These are phyloP conservation scores for Rutstroemia sp. DNA, from an alignment of 2,329 filamentous ascomycete genomes.

Conservation along the genomic window DNA sequence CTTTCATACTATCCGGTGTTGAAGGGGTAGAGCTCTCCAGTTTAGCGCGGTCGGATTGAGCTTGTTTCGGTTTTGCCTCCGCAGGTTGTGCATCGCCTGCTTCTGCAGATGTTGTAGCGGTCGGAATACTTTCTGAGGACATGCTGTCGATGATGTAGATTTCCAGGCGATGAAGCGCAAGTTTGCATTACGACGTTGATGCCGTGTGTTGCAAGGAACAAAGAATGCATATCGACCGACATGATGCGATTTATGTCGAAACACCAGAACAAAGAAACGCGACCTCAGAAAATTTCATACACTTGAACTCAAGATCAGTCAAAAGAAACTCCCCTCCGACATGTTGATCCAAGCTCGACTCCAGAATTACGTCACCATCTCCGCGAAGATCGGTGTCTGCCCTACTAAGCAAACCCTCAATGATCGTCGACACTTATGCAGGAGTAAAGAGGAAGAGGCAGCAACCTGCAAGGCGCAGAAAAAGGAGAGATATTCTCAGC, in stretches of 20 bases:
- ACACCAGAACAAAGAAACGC: background rate
- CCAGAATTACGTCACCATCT: too few relatives aligned
- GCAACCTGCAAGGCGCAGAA: too few relatives aligned
- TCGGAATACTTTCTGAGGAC: background rate
- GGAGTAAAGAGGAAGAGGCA: too few relatives aligned
- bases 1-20: background rate
- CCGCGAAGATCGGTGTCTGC: too few relatives aligned
- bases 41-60: background rate
- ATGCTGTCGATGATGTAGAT: background rate
- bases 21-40: background rate
- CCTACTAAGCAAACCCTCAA: too few relatives aligned
- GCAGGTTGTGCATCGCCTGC: background rate
- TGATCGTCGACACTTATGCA: too few relatives aligned
- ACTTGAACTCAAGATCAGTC: too few relatives aligned
- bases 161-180: background rate
- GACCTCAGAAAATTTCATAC: background rate
- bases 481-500: too few relatives aligned
- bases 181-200: background rate
- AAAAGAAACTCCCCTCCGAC: too few relatives aligned
- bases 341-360: too few relatives aligned
- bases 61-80: background rate
- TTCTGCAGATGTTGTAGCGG: background rate
- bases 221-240: background rate
- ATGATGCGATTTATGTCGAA: background rate
- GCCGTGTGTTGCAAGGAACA: background rate